A percentile compares a stretch with the other conserved stretches of the same genome.
These are phyloP conservation scores for Penicillium corylophilum DNA, from an alignment of 2,329 filamentous ascomycete genomes.

Conservation along the genomic window DNA sequence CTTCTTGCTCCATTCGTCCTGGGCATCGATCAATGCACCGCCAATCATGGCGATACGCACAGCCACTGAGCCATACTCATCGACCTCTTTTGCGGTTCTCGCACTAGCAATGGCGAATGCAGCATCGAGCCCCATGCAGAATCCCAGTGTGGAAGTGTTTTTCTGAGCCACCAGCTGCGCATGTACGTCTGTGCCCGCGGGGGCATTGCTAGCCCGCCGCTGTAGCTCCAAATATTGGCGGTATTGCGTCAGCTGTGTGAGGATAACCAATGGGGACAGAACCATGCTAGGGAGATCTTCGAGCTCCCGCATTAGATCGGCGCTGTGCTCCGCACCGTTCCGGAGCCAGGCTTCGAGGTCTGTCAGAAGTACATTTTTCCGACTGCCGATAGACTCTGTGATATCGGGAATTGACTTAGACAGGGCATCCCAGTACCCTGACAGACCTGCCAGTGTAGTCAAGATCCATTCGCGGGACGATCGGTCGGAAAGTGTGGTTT, in stretches of 20 bases:
- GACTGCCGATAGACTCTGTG: too few species aligned
- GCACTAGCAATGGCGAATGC: background rate
- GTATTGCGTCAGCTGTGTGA: background rate
- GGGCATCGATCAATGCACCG: background rate
- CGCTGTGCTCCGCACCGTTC: slow-evolving; percentile 4
- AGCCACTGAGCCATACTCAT: background rate
- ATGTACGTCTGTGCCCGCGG: background rate
- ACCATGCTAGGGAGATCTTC: background rate
- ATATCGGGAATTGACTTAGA: background rate
- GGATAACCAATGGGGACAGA: background rate
- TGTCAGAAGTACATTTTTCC: background rate
- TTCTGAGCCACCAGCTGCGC: background rate
- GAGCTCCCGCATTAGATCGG: slow-evolving; percentile 3
- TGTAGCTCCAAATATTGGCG: background rate
- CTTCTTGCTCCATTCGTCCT: background rate
- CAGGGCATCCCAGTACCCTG: background rate
- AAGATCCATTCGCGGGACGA: background rate
- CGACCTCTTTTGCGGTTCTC: background rate
- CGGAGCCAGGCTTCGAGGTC: background rate
- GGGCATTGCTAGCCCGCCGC: background rate
- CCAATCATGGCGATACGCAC: background rate
- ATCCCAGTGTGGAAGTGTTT: background rate
- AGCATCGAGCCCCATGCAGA: background rate
- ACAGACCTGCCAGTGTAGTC: background rate
- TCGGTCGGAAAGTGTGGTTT: background rate